phyloP scores from a whole-genome alignment of 805 yeast species.

The Nakazawaea sp. region DNA sequence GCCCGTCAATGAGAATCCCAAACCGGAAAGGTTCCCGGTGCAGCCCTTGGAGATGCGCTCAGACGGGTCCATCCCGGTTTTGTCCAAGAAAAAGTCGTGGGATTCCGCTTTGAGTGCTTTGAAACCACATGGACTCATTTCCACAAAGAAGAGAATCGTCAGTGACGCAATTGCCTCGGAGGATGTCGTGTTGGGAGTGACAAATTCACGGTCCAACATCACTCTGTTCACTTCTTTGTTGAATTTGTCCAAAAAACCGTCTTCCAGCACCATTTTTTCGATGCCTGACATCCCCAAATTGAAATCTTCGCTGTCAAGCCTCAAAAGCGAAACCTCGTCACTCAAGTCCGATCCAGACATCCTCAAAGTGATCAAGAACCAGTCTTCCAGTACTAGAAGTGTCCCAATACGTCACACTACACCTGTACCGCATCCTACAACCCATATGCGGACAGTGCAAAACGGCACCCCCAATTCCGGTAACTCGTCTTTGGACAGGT shows the following conservation, averaged over 20 bases:
- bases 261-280: neutral
- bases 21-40: neutral
- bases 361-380: neutral
- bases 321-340: neutral
- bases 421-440: neutral
- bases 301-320: neutral
- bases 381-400: neutral
- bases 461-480: neutral
- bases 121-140: neutral
- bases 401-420: neutral
- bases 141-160: constrained; percentile 2
- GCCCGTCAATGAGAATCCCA: neutral
- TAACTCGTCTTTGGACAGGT: constrained; percentile 7
- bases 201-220: constrained; percentile 27
- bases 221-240: constrained; percentile 32
- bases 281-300: neutral
- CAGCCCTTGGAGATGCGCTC: neutral
- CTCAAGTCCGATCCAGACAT: neutral
- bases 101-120: neutral
- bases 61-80: neutral
- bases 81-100: neutral
- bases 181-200: constrained; percentile 24
- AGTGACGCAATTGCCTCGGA: constrained; percentile 23
- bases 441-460: no score
- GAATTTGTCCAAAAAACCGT: constrained; percentile 21